Percentiles rank a stretch among this genome's conserved stretches.
Evolutionary conservation across 2,329 filamentous ascomycete genomes (phyloP).

Genomic region (Fusarium sp.): DNA sequence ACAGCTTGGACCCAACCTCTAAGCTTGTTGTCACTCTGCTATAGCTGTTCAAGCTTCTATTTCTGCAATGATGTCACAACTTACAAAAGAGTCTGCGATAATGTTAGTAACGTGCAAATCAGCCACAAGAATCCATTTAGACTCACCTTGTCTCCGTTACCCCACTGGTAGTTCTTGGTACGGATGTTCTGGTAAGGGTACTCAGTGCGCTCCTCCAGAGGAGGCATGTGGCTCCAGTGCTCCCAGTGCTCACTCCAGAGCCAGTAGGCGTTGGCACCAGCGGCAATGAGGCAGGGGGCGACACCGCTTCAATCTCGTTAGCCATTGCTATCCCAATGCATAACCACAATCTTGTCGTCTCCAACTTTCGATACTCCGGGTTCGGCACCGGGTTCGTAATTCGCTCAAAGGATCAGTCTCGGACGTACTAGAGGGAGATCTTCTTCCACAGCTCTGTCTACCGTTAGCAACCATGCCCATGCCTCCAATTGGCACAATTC

Average conservation of each 20-base stretch:
- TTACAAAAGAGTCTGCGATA: slow-evolving; percentile 64
- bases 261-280: slow-evolving; percentile 84
- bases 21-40: slow-evolving; percentile 20
- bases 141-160: slow-evolving; percentile 90
- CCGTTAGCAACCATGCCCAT: slow-evolving; percentile 48
- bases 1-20: neutral
- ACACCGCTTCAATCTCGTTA: slow-evolving; percentile 69
- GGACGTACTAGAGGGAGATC: slow-evolving; percentile 91
- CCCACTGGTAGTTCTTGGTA: slow-evolving; percentile 94
- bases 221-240: slow-evolving; percentile 86
- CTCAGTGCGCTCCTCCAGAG: slow-evolving; percentile 89
- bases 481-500: slow-evolving; percentile 35
- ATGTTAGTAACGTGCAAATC: slow-evolving; percentile 42
- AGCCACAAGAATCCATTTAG: neutral
- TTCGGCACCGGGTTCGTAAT: slow-evolving; percentile 37
- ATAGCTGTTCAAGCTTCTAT: slow-evolving; percentile 1
- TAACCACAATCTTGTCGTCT: slow-evolving; percentile 19
- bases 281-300: slow-evolving; percentile 77
- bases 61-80: slow-evolving; percentile 30
- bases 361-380: slow-evolving; percentile 29
- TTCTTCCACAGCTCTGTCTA: slow-evolving; percentile 89
- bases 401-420: slow-evolving; percentile 41
- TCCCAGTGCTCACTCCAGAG: slow-evolving; percentile 98
- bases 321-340: slow-evolving; percentile 22
- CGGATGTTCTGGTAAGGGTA: slow-evolving; percentile 99